Evolutionary conservation across 768 basidiomycete species (phyloP), one percentile per base, ranked within the genome.

Genomic region (Leccinum rimulosum): DNA sequence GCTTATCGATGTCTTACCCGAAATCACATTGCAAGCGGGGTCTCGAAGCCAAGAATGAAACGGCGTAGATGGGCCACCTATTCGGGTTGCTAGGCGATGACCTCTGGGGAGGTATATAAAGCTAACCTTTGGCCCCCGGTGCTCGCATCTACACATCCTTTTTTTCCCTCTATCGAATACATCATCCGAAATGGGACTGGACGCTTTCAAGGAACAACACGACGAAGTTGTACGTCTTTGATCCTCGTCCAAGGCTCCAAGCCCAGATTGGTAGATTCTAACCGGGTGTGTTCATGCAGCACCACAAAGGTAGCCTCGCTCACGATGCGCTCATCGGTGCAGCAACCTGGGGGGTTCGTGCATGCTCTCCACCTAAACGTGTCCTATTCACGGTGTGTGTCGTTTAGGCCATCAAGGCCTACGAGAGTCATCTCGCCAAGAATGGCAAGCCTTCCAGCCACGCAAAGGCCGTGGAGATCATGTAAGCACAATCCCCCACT

Each of bases 321-420:
- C 69, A 70, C 52, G 69, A 70, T 12, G 36, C 27, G 12, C n/a
- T 70, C 31, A 61, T 35, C n/a, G 69, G 67, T 6, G 61, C 60
- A 14, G 43, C 50, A 59, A 59, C 65, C 14, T 70, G 19, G 25
- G 55, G 61, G 64, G 68, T 69, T 27, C 25, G 61, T 60, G 17
- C 15, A 5, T 8, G 10, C 60, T 35, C 14, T 15, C 33, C 17
- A 27, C 22, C 8, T 3, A 17, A 22, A 12, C 14, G 19, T 10
- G 25, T 50, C n/a, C 19, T 2, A 4, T 19, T 35, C 12, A 19
- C 6, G 3, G 25, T 8, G 9, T 47, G 3, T 12, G 7, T 45
- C 7, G 6, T 35, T 28, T 30, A 70, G 70, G 62, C 55, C 45
- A 7, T 51, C 27, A 68, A 66, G 51, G 54, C 58, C 3, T 70